A percentile compares a stretch with the other conserved stretches of the same genome.
These are phyloP conservation scores for Trichoderma lentiforme DNA, from an alignment of 2,329 filamentous ascomycete species.

Conservation along the genomic window DNA sequence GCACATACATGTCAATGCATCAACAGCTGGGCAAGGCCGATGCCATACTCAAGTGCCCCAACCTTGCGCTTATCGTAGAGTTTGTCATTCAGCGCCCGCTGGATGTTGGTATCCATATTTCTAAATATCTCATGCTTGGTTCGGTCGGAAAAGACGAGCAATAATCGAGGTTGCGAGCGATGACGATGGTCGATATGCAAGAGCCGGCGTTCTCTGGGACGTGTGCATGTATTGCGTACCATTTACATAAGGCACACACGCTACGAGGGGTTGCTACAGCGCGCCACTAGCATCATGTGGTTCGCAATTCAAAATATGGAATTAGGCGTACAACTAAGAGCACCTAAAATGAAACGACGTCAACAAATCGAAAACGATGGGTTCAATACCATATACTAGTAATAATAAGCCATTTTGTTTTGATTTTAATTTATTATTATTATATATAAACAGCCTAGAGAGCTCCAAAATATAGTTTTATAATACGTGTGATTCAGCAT, in stretches of 20 bases:
- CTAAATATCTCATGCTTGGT: conserved; percentile 5
- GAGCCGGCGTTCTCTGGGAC: neutral
- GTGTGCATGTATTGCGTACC: neutral
- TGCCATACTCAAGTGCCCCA: conserved; percentile 85
- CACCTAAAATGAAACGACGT: neutral
- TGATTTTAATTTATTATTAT: neutral
- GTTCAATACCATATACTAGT: neutral
- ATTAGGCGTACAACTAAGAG: neutral
- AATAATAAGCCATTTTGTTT: neutral
- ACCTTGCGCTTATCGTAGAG: conserved; percentile 98
- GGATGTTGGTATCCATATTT: conserved; percentile 81
- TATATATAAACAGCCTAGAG: neutral
- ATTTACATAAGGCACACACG: neutral
- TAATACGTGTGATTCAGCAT: neutral
- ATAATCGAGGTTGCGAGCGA: neutral
- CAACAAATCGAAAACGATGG: neutral
- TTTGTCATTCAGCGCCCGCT: conserved; percentile 93
- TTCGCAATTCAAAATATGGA: neutral
- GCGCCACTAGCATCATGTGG: neutral
- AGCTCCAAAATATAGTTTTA: neutral
- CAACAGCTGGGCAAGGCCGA: neutral
- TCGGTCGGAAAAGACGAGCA: neutral
- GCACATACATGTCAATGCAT: conserved; percentile 7
- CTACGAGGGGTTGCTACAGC: neutral
- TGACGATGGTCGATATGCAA: neutral